phyloP scores from a whole-genome alignment of 306 rosid species.

The Delonix regia region DNA sequence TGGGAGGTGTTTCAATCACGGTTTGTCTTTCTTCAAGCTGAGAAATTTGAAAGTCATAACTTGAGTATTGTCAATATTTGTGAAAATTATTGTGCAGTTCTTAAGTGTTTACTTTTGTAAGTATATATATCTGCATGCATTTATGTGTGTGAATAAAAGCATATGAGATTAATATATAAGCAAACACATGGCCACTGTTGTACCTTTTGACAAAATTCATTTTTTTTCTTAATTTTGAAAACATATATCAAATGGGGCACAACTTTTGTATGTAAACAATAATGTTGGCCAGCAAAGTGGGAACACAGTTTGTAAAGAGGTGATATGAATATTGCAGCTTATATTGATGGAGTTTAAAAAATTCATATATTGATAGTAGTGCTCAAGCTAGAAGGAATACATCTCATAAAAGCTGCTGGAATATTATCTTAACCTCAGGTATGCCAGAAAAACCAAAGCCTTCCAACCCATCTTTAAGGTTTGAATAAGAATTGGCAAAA shows the following conservation, averaged over 20 bases:
- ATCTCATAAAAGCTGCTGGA: background rate
- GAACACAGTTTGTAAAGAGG: background rate
- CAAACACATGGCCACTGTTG: background rate
- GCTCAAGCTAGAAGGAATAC: background rate
- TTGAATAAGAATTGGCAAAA: background rate
- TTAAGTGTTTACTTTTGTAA: background rate
- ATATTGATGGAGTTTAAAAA: background rate
- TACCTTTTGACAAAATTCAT: background rate
- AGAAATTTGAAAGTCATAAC: conserved; percentile 22
- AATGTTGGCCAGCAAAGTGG: background rate
- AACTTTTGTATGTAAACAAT: background rate
- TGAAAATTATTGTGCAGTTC: background rate
- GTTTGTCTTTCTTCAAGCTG: conserved; percentile 58
- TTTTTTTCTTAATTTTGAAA: background rate
- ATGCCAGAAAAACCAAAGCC: background rate
- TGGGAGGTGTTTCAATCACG: conserved; percentile 93
- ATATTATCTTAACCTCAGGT: background rate
- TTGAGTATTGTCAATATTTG: background rate
- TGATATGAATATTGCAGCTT: background rate
- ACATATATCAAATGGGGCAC: background rate
- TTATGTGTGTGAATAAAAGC: background rate
- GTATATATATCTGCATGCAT: background rate
- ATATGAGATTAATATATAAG: background rate
- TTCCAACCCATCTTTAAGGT: background rate
- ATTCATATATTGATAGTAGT: background rate